Percentiles rank a stretch among this genome's conserved stretches.
These are phyloP conservation scores for Neocallimastix lanati DNA, from an alignment of 192 early-diverging fungal species.

Conservation along the genomic window DNA sequence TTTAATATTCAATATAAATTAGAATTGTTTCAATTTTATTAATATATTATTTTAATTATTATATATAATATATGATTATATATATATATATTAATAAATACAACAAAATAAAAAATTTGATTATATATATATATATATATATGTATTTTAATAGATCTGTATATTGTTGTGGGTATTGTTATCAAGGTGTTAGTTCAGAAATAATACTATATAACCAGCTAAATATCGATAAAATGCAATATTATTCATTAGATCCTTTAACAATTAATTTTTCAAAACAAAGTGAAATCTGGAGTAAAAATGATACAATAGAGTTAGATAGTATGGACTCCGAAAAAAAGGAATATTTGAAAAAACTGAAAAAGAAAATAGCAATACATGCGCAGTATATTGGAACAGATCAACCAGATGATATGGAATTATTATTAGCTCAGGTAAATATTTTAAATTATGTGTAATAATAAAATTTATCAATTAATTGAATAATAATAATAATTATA, in stretches of 20 bases:
- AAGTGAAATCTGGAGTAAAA: neutral
- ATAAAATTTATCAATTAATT: no score
- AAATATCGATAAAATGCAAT: neutral
- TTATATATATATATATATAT: no score
- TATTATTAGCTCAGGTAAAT: neutral
- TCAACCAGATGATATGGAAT: neutral
- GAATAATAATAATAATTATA: no score
- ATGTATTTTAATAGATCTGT: neutral
- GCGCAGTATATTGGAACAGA: neutral
- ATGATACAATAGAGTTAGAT: neutral
- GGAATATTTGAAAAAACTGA: neutral
- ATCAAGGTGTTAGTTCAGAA: neutral
- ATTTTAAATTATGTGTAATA: no score
- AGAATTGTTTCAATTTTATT: no score
- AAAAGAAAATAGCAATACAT: neutral
- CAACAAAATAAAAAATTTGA: no score
- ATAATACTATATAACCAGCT: neutral
- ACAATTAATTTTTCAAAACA: neutral
- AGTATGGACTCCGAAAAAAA: neutral
- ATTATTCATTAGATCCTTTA: neutral
- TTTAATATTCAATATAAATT: no score
- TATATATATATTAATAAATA: no score
- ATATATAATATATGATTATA: no score
- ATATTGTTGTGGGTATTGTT: neutral
- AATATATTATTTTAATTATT: no score